Evolutionary conservation across 2,329 filamentous ascomycete genomes (phyloP).

Genomic region (Tetracladium maxilliforme): DNA sequence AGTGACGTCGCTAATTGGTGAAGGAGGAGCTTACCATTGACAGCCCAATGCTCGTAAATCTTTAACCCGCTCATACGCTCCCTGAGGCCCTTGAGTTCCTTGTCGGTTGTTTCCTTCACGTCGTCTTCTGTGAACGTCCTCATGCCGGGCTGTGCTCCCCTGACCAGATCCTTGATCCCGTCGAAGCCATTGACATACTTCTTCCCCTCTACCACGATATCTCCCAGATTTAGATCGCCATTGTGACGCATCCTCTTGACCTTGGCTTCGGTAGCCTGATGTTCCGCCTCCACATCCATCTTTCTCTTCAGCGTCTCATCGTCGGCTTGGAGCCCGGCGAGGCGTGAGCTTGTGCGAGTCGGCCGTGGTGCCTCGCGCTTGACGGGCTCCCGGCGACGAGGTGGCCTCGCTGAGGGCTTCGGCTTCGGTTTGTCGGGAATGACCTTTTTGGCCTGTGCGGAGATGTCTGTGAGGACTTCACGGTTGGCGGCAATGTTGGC

Average conservation of each 20-base stretch:
- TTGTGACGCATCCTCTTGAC: conserved; percentile 50
- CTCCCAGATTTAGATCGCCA: conserved; percentile 55
- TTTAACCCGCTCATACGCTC: conserved; percentile 63
- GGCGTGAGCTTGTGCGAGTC: conserved; percentile 40
- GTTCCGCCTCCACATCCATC: conserved; percentile 47
- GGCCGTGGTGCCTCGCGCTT: conserved; percentile 31
- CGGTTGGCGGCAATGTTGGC: conserved; percentile 83
- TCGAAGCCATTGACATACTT: conserved; percentile 56
- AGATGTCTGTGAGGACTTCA: conserved; percentile 65
- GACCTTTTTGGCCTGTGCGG: conserved; percentile 54
- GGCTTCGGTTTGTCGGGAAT: conserved; percentile 38
- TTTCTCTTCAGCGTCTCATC: conserved; percentile 52
- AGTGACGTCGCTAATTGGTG: too few species aligned
- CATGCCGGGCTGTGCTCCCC: conserved; percentile 64
- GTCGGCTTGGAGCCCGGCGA: conserved; percentile 38
- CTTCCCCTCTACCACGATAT: conserved; percentile 68
- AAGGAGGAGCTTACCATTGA: conserved; percentile 43
- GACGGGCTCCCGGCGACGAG: conserved; percentile 22
- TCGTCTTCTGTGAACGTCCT: conserved; percentile 80
- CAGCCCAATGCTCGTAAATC: conserved; percentile 72
- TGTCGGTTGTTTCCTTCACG: conserved; percentile 63
- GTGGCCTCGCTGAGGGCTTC: conserved; percentile 26
- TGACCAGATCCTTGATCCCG: conserved; percentile 47
- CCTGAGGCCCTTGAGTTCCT: conserved; percentile 57
- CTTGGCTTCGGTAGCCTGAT: conserved; percentile 37